Evolutionary conservation across 352 stramenopile species (phyloP).

Genomic region (Thraustotheca clavata): DNA sequence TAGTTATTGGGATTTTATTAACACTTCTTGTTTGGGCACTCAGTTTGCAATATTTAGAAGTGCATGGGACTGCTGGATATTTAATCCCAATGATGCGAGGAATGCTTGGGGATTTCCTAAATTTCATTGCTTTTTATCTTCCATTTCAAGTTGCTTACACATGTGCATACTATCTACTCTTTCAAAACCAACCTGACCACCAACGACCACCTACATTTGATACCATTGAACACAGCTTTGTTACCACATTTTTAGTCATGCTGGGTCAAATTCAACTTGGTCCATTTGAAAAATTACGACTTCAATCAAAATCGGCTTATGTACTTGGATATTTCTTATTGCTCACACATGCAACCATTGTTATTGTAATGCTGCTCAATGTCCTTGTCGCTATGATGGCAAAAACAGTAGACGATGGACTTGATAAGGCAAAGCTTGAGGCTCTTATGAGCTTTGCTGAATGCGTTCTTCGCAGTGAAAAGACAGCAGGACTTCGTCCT

Average conservation of each 20-base stretch:
- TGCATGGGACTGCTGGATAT: neutral
- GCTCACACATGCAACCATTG: neutral
- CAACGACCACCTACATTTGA: neutral
- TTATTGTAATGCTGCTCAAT: conserved; percentile 11
- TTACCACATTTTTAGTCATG: conserved; percentile 9
- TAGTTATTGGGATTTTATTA: neutral
- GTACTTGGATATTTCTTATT: neutral
- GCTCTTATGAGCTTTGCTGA: conserved; percentile 7
- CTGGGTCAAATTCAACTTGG: neutral
- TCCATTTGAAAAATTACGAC: neutral
- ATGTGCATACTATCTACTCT: neutral
- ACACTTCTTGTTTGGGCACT: conserved; percentile 7
- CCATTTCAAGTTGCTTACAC: conserved; percentile 3
- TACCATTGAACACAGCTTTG: neutral
- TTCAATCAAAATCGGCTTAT: neutral
- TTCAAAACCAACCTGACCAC: neutral
- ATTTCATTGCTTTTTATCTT: conserved; percentile 2
- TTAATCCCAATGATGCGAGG: conserved; percentile 10
- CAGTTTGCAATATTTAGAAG: conserved; percentile 7
- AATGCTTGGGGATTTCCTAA: conserved; percentile 9
- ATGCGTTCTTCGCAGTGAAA: conserved; percentile 1
- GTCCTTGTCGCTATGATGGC: conserved; percentile 17
- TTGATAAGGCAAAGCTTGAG: neutral
- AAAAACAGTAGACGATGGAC: conserved; percentile 8
- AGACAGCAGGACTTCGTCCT: neutral